A percentile compares a stretch with the other conserved stretches of the same genome.
Conservation (phyloP, 257 asterid species). For the Rehmannia glutinosa region DNA sequence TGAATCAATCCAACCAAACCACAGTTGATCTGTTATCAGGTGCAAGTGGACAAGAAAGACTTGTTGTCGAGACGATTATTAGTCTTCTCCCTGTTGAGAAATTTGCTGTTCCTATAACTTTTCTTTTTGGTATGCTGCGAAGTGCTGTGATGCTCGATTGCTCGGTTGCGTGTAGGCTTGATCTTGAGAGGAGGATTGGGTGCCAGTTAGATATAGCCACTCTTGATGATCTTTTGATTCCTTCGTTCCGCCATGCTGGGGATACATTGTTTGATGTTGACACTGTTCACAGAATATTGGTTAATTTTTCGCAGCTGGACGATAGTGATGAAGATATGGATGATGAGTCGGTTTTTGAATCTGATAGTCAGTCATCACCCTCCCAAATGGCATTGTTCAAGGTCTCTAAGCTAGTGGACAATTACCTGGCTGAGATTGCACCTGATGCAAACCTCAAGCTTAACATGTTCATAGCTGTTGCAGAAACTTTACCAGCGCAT, state of each 20-base stretch:
- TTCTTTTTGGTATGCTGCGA: conserved; percentile 72
- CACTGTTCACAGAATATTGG: conserved; percentile 75
- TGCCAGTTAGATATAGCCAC: conserved; percentile 76
- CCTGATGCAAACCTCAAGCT: conserved; percentile 88
- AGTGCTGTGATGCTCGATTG: conserved; percentile 86
- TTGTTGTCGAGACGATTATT: conserved; percentile 81
- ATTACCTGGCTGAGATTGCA: conserved; percentile 85
- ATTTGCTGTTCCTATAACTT: conserved; percentile 67
- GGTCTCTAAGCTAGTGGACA: conserved; percentile 82
- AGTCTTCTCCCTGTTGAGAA: conserved; percentile 90
- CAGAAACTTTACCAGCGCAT: conserved; percentile 75
- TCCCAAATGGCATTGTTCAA: conserved; percentile 72
- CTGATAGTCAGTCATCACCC: conserved; percentile 65
- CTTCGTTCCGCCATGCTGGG: conserved; percentile 68
- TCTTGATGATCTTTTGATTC: conserved; percentile 85
- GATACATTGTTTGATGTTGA: conserved; percentile 90
- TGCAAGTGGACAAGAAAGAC: conserved; percentile 45
- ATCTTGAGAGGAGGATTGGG: conserved; percentile 86
- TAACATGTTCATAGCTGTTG: conserved; percentile 65
- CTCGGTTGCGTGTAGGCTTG: conserved; percentile 60
- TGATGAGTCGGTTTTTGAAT: conserved; percentile 59
- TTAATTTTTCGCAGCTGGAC: conserved; percentile 75
- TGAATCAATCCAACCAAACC: no score
- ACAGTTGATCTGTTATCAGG: conserved; percentile 34
- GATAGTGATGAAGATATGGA: conserved; percentile 82